These are phyloP conservation scores for Sugiyamaella marilandica DNA, from an alignment of 805 yeast species.

Conservation along the genomic window DNA sequence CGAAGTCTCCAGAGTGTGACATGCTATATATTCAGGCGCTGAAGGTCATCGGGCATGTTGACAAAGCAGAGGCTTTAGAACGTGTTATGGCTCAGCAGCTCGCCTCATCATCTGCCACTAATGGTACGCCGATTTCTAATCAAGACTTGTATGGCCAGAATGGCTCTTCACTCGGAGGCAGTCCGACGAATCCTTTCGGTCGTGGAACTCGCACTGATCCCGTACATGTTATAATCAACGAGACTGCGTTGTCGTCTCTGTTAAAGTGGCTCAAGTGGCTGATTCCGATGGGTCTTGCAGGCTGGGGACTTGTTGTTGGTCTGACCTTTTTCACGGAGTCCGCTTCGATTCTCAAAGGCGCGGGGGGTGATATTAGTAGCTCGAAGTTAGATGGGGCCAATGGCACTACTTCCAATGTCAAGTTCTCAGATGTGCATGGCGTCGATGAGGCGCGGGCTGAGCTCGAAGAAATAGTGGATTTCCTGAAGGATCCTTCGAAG, in stretches of 20 bases:
- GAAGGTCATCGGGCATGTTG: conserved; percentile 66
- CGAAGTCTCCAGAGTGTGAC: conserved; percentile 73
- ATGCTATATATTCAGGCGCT: conserved; percentile 76
- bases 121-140: conserved; percentile 2
- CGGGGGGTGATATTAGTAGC: conserved; percentile 35
- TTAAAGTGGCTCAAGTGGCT: conserved; percentile 89
- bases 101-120: conserved; percentile 13
- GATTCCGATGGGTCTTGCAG: conserved; percentile 69
- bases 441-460: conserved; percentile 98
- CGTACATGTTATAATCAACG: conserved; percentile 88
- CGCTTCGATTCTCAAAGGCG: conserved; percentile 67
- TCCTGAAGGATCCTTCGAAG: conserved; percentile 90
- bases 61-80: conserved; percentile 68
- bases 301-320: conserved; percentile 77
- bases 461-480: conserved; percentile 96
- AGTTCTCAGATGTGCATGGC: conserved; percentile 91
- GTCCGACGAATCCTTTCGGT: not conserved
- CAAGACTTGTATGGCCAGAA: conserved; percentile 11
- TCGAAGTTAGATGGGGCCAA: conserved; percentile 72
- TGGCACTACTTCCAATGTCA: conserved; percentile 81
- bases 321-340: conserved; percentile 77
- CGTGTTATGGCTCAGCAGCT: conserved; percentile 38
- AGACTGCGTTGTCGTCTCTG: conserved; percentile 68
- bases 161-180: not conserved
- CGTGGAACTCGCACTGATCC: conserved; percentile 56